phyloP scores from a whole-genome alignment of 2,329 filamentous ascomycete genomes.

The Chalaropsis ovoidea region DNA sequence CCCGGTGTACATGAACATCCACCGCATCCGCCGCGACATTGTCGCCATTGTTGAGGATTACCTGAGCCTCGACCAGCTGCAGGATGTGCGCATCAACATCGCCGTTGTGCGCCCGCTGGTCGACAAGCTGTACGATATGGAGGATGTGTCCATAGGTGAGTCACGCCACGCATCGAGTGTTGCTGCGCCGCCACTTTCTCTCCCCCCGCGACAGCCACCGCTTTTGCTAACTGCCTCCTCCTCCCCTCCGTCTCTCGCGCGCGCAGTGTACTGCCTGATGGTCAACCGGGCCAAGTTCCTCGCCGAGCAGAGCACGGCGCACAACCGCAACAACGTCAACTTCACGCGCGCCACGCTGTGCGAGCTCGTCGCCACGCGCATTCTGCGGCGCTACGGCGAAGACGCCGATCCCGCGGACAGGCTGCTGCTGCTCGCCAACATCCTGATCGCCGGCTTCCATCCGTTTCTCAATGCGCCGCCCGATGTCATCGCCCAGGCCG shows the following conservation, averaged over 20 bases:
- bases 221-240: background rate
- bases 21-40: slow-evolving; percentile 57
- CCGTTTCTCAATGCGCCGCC: slow-evolving; percentile 73
- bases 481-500: slow-evolving; percentile 48
- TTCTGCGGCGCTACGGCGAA: slow-evolving; percentile 68
- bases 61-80: slow-evolving; percentile 45
- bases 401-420: slow-evolving; percentile 61
- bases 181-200: too few species aligned
- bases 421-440: slow-evolving; percentile 63
- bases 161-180: too few species aligned
- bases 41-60: slow-evolving; percentile 42
- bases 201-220: too few species aligned
- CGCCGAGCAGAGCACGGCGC: slow-evolving; percentile 63
- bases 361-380: slow-evolving; percentile 68
- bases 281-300: slow-evolving; percentile 74
- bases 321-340: slow-evolving; percentile 72
- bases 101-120: slow-evolving; percentile 69
- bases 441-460: slow-evolving; percentile 73
- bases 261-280: slow-evolving; percentile 64
- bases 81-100: slow-evolving; percentile 71
- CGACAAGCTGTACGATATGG: slow-evolving; percentile 68
- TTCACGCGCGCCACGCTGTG: slow-evolving; percentile 67
- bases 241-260: slow-evolving; percentile 29
- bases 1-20: slow-evolving; percentile 68
- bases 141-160: slow-evolving; percentile 59